Percentiles rank a stretch among this genome's conserved stretches.
Conservation (phyloP, 2,329 filamentous ascomycete species). For the Parafenestella ontariensis region DNA sequence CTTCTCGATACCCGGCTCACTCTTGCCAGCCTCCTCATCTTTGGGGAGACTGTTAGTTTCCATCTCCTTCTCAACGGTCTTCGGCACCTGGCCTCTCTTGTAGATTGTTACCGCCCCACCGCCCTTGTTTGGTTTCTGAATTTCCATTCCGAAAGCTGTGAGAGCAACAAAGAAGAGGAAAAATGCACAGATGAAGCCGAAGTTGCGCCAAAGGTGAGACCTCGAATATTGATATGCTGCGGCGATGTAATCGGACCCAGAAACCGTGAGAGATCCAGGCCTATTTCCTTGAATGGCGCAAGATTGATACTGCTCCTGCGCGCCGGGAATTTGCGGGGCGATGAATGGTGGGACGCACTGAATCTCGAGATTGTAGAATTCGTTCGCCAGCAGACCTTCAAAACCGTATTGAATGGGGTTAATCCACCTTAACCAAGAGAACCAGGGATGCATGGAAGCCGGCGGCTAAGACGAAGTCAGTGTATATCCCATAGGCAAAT, state of each 20-base stretch:
- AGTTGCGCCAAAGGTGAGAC: slow-evolving; percentile 67
- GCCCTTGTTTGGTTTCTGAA: slow-evolving; percentile 65
- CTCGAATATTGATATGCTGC: slow-evolving; percentile 63
- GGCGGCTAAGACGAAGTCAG: too few species aligned
- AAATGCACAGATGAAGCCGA: slow-evolving; percentile 61
- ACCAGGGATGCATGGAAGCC: slow-evolving; percentile 51
- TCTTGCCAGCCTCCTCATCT: slow-evolving; percentile 61
- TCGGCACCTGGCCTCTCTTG: slow-evolving; percentile 69
- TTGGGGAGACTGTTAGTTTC: slow-evolving; percentile 56
- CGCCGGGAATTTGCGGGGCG: slow-evolving; percentile 61
- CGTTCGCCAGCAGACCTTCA: slow-evolving; percentile 72
- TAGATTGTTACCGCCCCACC: slow-evolving; percentile 67
- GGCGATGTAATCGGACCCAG: slow-evolving; percentile 64
- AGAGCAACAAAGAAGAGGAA: slow-evolving; percentile 58
- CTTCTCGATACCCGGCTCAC: slow-evolving; percentile 36
- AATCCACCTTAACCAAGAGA: slow-evolving; percentile 51
- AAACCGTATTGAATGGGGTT: slow-evolving; percentile 73
- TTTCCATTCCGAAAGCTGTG: slow-evolving; percentile 53
- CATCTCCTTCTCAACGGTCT: slow-evolving; percentile 64
- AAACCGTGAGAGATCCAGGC: slow-evolving; percentile 61
- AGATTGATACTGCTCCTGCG: slow-evolving; percentile 60
- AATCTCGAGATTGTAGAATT: slow-evolving; percentile 67
- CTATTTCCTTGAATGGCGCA: slow-evolving; percentile 66
- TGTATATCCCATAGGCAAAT: too few species aligned
- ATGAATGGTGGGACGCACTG: slow-evolving; percentile 63